These are phyloP conservation scores for Allomyces arbusculus DNA, from an alignment of 192 early-diverging fungal species.

Conservation along the genomic window DNA sequence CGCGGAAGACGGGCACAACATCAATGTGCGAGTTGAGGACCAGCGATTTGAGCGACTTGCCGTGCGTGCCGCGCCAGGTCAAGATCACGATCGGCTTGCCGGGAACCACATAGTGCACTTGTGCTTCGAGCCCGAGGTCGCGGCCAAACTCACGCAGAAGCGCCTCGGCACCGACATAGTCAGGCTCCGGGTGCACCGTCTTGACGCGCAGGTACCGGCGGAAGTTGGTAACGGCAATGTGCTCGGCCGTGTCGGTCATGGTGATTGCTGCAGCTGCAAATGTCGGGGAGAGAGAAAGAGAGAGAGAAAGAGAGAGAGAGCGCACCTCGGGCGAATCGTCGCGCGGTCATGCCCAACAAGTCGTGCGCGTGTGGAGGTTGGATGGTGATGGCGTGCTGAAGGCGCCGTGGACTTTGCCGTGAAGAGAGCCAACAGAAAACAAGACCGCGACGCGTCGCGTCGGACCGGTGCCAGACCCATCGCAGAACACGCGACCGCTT, in stretches of 20 bases:
- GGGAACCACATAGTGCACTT: conserved; percentile 25
- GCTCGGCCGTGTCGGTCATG: conserved; percentile 16
- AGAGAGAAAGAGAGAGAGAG: too few species aligned
- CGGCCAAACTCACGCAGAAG: conserved; percentile 45
- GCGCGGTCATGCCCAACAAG: too few species aligned
- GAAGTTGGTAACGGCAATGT: conserved; percentile 43
- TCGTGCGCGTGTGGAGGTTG: too few species aligned
- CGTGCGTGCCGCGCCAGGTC: conserved; percentile 36
- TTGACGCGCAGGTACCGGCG: conserved; percentile 67
- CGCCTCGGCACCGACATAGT: conserved; percentile 38
- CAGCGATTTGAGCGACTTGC: conserved; percentile 29
- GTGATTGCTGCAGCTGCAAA: background rate
- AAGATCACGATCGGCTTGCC: conserved; percentile 55
- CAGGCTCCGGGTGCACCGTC: conserved; percentile 66
- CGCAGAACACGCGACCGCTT: too few species aligned
- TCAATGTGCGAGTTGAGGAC: conserved; percentile 76
- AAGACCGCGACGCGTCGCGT: background rate
- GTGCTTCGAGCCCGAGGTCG: conserved; percentile 42
- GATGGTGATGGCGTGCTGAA: too few species aligned
- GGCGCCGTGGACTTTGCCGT: too few species aligned
- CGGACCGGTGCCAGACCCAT: background rate
- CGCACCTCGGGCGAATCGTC: too few species aligned
- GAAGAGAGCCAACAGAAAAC: too few species aligned
- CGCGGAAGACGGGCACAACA: conserved; percentile 68
- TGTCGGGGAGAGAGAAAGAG: too few species aligned